Percentiles rank a stretch among this genome's conserved stretches.
phyloP scores from a whole-genome alignment of 2,329 filamentous ascomycete species.

The Hysterium pulicare region DNA sequence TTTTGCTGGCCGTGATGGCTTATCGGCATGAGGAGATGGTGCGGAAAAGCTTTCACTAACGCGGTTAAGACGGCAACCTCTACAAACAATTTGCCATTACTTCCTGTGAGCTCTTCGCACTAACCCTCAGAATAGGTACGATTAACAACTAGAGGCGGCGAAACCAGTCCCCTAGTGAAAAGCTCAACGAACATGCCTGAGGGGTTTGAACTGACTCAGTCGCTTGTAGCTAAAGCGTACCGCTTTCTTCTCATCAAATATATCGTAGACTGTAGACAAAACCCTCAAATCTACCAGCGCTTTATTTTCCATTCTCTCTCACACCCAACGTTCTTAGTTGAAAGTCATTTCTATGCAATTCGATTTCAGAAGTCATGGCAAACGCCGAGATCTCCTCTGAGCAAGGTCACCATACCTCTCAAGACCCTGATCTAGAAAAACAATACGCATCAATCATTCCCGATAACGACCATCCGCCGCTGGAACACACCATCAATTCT shows the following conservation, averaged over 20 bases:
- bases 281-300: neutral
- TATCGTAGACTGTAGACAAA: neutral
- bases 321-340: too few relatives aligned
- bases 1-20: neutral
- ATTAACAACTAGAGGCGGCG: too few relatives aligned
- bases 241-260: neutral
- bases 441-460: constrained; percentile 30
- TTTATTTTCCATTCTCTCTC: neutral
- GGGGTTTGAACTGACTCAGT: neutral
- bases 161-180: neutral
- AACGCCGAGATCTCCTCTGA: constrained; percentile 16
- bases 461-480: constrained; percentile 16
- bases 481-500: constrained; percentile 30
- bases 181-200: neutral
- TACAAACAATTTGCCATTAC: neutral
- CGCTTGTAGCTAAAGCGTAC: neutral
- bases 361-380: constrained; percentile 22
- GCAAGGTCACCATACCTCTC: constrained; percentile 15
- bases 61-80: neutral
- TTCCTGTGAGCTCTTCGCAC: neutral
- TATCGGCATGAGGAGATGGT: neutral
- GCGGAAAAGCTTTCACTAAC: neutral
- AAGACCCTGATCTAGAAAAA: constrained; percentile 20
- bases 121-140: neutral
- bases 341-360: neutral